Conservation (phyloP, 352 stramenopile genomes). For the Globisporangium nunn region DNA sequence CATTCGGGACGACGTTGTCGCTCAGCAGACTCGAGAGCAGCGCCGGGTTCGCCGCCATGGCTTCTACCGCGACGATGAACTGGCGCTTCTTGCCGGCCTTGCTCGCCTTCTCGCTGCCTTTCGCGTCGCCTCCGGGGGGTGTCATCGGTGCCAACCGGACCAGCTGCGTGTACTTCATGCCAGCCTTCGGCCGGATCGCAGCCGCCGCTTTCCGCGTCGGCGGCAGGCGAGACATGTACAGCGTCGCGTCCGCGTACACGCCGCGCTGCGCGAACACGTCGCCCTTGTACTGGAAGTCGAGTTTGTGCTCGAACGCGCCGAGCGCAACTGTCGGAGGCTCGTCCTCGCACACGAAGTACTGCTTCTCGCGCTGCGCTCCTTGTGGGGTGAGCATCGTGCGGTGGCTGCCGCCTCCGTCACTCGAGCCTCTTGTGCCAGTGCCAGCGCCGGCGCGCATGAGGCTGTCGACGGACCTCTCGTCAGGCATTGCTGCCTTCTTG, state of each 20-base stretch:
- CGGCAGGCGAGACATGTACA: conserved; percentile 71
- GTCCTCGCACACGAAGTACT: conserved; percentile 19
- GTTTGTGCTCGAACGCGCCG: conserved; percentile 27
- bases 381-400: conserved; percentile 3
- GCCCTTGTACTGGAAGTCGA: conserved; percentile 61
- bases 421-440: not conserved
- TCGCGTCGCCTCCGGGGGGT: conserved; percentile 10
- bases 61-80: conserved; percentile 51
- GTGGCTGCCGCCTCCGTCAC: not conserved
- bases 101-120: conserved; percentile 13
- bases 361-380: conserved; percentile 4
- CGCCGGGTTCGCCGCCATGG: conserved; percentile 52
- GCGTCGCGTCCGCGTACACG: conserved; percentile 48
- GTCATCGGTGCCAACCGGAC: conserved; percentile 47
- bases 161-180: conserved; percentile 31
- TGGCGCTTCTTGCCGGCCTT: conserved; percentile 50
- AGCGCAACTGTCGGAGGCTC: conserved; percentile 11
- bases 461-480: not conserved
- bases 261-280: conserved; percentile 71
- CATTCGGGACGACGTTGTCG: conserved; percentile 57
- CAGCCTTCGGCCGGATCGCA: conserved; percentile 20
- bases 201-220: conserved; percentile 30
- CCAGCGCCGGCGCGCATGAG: not conserved
- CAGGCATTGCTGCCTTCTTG: no score
- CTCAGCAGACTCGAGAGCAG: conserved; percentile 41